phyloP scores from a whole-genome alignment of 2,329 filamentous ascomycete species.

The Orbilia blumenaviensis region DNA sequence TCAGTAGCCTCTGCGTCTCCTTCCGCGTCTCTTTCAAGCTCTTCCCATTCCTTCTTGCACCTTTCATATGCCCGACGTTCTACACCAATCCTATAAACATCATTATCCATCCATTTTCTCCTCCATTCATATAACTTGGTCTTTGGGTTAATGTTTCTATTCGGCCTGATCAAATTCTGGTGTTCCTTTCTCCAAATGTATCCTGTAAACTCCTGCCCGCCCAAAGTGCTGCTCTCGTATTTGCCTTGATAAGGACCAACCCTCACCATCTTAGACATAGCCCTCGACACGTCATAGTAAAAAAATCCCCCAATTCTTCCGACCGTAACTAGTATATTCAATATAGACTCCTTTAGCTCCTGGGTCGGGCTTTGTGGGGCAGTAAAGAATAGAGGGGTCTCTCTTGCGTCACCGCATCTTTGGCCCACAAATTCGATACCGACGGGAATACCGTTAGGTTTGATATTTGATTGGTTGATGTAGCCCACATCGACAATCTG shows the following conservation, averaged over 20 bases:
- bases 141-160: conserved; percentile 28
- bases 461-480: conserved; percentile 24
- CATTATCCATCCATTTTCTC: conserved; percentile 23
- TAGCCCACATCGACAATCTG: conserved; percentile 34
- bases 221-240: conserved; percentile 37
- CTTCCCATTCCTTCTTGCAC: conserved; percentile 22
- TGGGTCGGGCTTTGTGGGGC: not conserved
- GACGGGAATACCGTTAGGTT: conserved; percentile 27
- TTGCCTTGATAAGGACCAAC: conserved; percentile 19
- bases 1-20: not conserved
- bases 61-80: conserved; percentile 11
- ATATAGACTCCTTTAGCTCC: conserved; percentile 4
- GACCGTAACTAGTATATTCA: conserved; percentile 38
- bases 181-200: conserved; percentile 48
- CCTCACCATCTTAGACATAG: conserved; percentile 40
- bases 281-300: conserved; percentile 19
- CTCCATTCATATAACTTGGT: conserved; percentile 32
- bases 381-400: conserved; percentile 37
- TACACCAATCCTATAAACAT: conserved; percentile 18
- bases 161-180: conserved; percentile 29
- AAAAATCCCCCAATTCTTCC: conserved; percentile 25
- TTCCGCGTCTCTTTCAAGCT: conserved; percentile 19
- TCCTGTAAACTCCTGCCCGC: conserved; percentile 4
- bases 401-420: conserved; percentile 40
- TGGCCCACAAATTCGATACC: conserved; percentile 39